Conservation (phyloP, 306 rosid genomes). For the Vigna radiata region DNA sequence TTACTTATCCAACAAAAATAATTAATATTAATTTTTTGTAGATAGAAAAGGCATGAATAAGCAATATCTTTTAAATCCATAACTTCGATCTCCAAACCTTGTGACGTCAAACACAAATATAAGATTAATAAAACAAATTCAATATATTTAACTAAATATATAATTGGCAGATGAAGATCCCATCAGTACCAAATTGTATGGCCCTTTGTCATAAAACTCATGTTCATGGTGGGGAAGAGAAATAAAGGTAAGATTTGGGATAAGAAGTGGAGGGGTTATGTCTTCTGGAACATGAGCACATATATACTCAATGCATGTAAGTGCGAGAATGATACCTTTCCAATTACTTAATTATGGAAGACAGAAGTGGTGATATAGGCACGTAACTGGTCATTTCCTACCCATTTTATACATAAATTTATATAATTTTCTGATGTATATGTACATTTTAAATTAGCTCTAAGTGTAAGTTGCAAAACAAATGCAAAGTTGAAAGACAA, state of each 20-base stretch:
- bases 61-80: constrained; percentile 46
- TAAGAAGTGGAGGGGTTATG: neutral
- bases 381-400: constrained; percentile 2
- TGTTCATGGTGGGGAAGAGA: neutral
- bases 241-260: neutral
- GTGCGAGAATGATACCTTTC: constrained; percentile 12
- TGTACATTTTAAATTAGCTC: no score
- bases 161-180: no score
- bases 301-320: neutral
- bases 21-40: no score
- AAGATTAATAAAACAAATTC: neutral
- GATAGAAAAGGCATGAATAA: constrained; percentile 51
- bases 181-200: neutral
- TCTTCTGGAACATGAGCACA: constrained; percentile 8
- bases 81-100: constrained; percentile 21
- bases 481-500: no score
- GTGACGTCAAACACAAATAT: neutral
- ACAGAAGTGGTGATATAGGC: constrained; percentile 17
- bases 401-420: no score
- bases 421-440: no score
- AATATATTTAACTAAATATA: neutral
- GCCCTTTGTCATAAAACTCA: neutral
- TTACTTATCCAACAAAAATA: constrained; percentile 43
- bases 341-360: constrained; percentile 1
- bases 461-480: no score